A percentile compares a stretch with the other conserved stretches of the same genome.
Conservation (phyloP, 768 basidiomycete genomes). For the Pulveroboletus sp. region DNA sequence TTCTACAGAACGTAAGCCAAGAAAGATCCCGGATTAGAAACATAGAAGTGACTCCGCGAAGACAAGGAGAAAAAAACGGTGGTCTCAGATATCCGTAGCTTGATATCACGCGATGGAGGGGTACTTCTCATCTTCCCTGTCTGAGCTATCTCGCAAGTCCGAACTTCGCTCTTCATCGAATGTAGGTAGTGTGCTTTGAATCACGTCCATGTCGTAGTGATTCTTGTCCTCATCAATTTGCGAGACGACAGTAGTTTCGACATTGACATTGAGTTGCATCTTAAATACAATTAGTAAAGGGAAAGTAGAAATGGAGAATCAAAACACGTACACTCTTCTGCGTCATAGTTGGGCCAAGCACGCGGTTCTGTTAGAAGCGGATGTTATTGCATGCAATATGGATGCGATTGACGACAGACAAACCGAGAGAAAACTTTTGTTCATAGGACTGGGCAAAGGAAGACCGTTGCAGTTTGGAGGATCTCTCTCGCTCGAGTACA, state of each 20-base stretch:
- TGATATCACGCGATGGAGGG: constrained; percentile 7
- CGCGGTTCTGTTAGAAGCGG: constrained; percentile 16
- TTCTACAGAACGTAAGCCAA: constrained; percentile 8
- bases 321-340: constrained; percentile 21
- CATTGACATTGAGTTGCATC: constrained; percentile 31
- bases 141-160: constrained; percentile 14
- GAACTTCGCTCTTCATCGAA: constrained; percentile 15
- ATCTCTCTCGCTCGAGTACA: constrained; percentile 28
- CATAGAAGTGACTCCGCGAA: neutral
- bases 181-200: neutral
- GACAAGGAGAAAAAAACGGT: neutral
- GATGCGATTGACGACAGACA: neutral
- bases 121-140: constrained; percentile 18
- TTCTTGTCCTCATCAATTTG: constrained; percentile 27
- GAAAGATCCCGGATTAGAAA: neutral
- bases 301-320: neutral
- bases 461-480: constrained; percentile 9
- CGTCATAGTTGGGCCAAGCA: constrained; percentile 17
- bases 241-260: constrained; percentile 32
- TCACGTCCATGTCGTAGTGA: constrained; percentile 22
- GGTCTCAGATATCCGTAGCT: neutral
- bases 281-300: neutral
- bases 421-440: constrained; percentile 25
- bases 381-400: neutral
- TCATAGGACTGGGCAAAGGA: constrained; percentile 14